phyloP scores from a whole-genome alignment of 1,139 yeast genomes.

The Lodderomyces metapsilosis region DNA sequence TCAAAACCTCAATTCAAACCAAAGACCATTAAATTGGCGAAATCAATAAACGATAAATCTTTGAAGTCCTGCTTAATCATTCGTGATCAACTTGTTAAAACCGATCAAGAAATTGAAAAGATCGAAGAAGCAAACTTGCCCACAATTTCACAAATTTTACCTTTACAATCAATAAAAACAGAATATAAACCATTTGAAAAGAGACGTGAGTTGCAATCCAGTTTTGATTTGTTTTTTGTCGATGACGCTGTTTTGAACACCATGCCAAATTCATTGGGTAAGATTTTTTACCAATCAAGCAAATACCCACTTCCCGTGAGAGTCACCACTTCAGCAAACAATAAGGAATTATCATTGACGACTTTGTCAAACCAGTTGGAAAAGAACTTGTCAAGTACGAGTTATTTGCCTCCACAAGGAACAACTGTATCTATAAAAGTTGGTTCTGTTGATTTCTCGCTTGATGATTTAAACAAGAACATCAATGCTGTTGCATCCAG shows the following conservation, averaged over 20 bases:
- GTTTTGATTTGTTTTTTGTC: slow-evolving; percentile 72
- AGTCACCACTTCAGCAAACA: slow-evolving; percentile 36
- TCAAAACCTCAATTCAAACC: slow-evolving; percentile 73
- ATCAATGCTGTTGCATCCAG: slow-evolving; percentile 53
- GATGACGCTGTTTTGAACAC: slow-evolving; percentile 81
- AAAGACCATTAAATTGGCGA: slow-evolving; percentile 54
- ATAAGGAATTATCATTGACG: slow-evolving; percentile 49
- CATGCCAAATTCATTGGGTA: slow-evolving; percentile 82
- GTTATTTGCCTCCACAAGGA: slow-evolving; percentile 73
- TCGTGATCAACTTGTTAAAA: slow-evolving; percentile 62
- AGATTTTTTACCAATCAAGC: slow-evolving; percentile 59
- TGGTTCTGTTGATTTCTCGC: slow-evolving; percentile 49
- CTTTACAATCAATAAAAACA: slow-evolving; percentile 60
- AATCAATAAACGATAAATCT: slow-evolving; percentile 48
- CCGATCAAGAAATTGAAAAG: slow-evolving; percentile 56
- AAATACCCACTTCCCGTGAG: slow-evolving; percentile 75
- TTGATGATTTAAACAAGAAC: slow-evolving; percentile 48
- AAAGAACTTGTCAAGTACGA: slow-evolving; percentile 57
- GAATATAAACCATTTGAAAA: slow-evolving; percentile 69
- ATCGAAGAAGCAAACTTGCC: slow-evolving; percentile 57
- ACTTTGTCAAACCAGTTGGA: slow-evolving; percentile 60
- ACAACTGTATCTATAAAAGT: slow-evolving; percentile 63
- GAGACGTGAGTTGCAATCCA: slow-evolving; percentile 59
- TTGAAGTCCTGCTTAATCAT: slow-evolving; percentile 69
- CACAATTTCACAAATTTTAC: slow-evolving; percentile 46